phyloP scores from a whole-genome alignment of 2,329 filamentous ascomycete species.

The Aquanectria penicillioides region DNA sequence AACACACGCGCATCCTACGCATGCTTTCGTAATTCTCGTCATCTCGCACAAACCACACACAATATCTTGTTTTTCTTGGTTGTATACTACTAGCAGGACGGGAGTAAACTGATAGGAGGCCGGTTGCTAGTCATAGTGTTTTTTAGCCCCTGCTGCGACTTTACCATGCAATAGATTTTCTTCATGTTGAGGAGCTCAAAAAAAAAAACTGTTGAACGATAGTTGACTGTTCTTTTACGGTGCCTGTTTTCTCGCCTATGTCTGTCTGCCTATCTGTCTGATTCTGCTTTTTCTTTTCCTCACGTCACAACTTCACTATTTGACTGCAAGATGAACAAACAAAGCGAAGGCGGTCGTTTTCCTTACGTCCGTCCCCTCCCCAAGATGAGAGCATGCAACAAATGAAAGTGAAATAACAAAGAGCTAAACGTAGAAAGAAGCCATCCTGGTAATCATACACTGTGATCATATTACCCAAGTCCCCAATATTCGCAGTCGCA shows the following conservation, averaged over 20 bases:
- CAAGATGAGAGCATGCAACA: conserved; percentile 19
- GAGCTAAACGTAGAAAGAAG: conserved; percentile 29
- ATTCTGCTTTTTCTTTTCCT: not conserved
- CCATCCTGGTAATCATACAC: conserved; percentile 40
- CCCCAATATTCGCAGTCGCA: conserved; percentile 25
- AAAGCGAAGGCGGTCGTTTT: no score
- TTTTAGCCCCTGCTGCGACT: conserved; percentile 25
- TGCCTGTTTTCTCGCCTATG: not conserved
- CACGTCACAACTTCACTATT: not conserved
- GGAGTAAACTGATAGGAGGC: conserved; percentile 23
- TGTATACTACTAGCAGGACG: conserved; percentile 34
- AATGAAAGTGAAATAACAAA: conserved; percentile 7
- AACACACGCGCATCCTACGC: conserved; percentile 11
- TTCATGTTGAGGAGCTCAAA: conserved; percentile 26
- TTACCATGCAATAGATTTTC: conserved; percentile 21
- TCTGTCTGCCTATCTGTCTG: not conserved
- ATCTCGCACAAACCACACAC: conserved; percentile 6
- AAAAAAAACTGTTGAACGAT: conserved; percentile 24
- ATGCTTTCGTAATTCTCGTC: conserved; percentile 18
- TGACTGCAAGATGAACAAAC: conserved; percentile 11
- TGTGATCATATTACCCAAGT: conserved; percentile 42
- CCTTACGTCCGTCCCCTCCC: conserved; percentile 15
- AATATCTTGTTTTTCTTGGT: conserved; percentile 26
- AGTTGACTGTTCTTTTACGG: no score
- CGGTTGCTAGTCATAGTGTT: conserved; percentile 21